Evolutionary conservation across 106 monocot genomes (phyloP).

Genomic region (Chionographis japonica): DNA sequence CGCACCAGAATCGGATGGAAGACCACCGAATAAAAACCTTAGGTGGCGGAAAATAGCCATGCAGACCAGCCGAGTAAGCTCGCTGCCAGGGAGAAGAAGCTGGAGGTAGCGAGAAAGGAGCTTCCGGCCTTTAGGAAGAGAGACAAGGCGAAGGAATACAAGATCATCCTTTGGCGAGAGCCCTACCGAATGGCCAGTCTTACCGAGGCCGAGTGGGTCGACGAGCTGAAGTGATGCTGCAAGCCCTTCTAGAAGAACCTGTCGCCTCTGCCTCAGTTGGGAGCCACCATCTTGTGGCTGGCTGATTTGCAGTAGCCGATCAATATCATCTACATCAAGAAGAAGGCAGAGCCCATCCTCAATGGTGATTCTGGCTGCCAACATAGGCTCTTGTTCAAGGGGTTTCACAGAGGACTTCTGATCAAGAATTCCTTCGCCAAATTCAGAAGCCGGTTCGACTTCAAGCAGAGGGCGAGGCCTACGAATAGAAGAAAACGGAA

Average conservation of each 20-base stretch:
- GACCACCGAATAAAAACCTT: slow-evolving; percentile 73
- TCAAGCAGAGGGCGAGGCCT: slow-evolving; percentile 75
- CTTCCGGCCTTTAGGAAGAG: slow-evolving; percentile 84
- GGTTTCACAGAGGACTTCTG: slow-evolving; percentile 54
- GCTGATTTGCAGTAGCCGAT: slow-evolving; percentile 56
- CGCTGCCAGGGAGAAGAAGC: slow-evolving; percentile 66
- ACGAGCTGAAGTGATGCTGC: slow-evolving; percentile 87
- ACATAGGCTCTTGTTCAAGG: slow-evolving; percentile 80
- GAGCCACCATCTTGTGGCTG: slow-evolving; percentile 57
- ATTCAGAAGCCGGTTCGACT: slow-evolving; percentile 26
- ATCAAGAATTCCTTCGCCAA: slow-evolving; percentile 28
- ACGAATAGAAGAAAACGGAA: slow-evolving; percentile 75
- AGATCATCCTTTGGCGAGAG: slow-evolving; percentile 75
- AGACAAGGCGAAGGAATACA: slow-evolving; percentile 71
- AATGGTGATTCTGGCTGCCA: slow-evolving; percentile 79
- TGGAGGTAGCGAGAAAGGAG: slow-evolving; percentile 67
- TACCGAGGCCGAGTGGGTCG: slow-evolving; percentile 64
- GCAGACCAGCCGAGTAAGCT: slow-evolving; percentile 68
- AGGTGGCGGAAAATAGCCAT: slow-evolving; percentile 92
- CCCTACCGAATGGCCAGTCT: slow-evolving; percentile 47
- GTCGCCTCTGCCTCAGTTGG: slow-evolving; percentile 59
- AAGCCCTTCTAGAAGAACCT: slow-evolving; percentile 73
- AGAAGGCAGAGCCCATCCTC: slow-evolving; percentile 84
- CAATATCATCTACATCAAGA: slow-evolving; percentile 92
- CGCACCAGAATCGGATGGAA: slow-evolving; percentile 52